phyloP scores from a whole-genome alignment of 805 yeast species.

The Lipomyces yamadae region DNA sequence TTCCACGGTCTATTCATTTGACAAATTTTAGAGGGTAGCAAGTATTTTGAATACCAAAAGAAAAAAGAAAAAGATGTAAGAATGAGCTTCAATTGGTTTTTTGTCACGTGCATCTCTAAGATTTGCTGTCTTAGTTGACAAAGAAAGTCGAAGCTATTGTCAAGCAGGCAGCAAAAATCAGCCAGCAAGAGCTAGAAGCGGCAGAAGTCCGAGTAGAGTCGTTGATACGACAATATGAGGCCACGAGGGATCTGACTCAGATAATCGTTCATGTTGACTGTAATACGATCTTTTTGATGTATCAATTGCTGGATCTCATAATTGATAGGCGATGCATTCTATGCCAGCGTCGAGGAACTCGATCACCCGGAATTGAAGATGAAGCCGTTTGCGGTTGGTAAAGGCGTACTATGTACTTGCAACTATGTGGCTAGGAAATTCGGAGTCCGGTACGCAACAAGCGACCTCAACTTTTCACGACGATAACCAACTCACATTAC shows the following conservation, averaged over 20 bases:
- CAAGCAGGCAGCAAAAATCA: constrained; percentile 19
- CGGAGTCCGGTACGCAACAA: constrained; percentile 56
- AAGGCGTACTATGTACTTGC: constrained; percentile 69
- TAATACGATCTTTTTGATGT: not conserved
- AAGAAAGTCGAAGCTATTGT: constrained; percentile 24
- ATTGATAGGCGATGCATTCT: constrained; percentile 73
- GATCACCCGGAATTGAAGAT: constrained; percentile 60
- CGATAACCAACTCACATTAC: not conserved
- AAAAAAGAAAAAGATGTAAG: constrained; percentile 30
- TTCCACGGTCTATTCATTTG: not conserved
- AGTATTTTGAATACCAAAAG: constrained; percentile 39
- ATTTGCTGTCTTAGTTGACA: constrained; percentile 14
- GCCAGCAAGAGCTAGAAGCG: constrained; percentile 27
- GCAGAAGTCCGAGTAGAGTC: constrained; percentile 26
- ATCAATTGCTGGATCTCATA: not conserved
- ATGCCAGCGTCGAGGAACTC: constrained; percentile 82
- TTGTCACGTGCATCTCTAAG: constrained; percentile 2
- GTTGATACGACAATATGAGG: constrained; percentile 23
- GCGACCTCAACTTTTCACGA: not conserved
- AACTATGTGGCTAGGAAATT: constrained; percentile 81
- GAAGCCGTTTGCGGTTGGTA: constrained; percentile 65
- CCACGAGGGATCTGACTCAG: constrained; percentile 35
- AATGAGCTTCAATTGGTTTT: not conserved
- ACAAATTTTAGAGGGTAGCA: constrained; percentile 32
- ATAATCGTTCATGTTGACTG: constrained; percentile 42